A percentile compares a stretch with the other conserved stretches of the same genome.
These are phyloP conservation scores for Penicillium sp. DNA, from an alignment of 2,329 filamentous ascomycete species.

Conservation along the genomic window DNA sequence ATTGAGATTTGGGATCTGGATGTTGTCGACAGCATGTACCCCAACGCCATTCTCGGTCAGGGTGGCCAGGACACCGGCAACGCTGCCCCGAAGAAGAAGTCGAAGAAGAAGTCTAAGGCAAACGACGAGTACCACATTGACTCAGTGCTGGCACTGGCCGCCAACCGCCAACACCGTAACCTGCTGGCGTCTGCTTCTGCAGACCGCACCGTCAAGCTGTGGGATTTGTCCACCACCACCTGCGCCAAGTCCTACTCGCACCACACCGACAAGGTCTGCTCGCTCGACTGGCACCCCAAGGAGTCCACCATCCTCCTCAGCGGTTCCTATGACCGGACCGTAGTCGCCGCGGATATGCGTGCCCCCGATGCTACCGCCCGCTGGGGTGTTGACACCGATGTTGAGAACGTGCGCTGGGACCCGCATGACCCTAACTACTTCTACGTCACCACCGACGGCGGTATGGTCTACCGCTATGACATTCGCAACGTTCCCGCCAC, in stretches of 20 bases:
- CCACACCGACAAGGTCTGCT: slow-evolving; percentile 98
- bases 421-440: slow-evolving; percentile 91
- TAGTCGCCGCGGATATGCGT: slow-evolving; percentile 95
- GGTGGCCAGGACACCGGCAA: slow-evolving; percentile 54
- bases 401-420: slow-evolving; percentile 92
- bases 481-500: slow-evolving; percentile 73
- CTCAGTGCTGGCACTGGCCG: slow-evolving; percentile 85
- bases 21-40: slow-evolving; percentile 96
- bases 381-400: slow-evolving; percentile 94
- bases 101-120: slow-evolving; percentile 86
- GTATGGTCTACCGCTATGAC: slow-evolving; percentile 91
- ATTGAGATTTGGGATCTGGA: slow-evolving; percentile 99
- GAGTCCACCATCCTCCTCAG: slow-evolving; percentile 88
- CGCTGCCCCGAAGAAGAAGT: slow-evolving; percentile 62
- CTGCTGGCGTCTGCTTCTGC: slow-evolving; percentile 92
- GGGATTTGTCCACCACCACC: slow-evolving; percentile 89
- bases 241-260: slow-evolving; percentile 95
- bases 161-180: slow-evolving; percentile 92
- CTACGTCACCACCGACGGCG: slow-evolving; percentile 91
- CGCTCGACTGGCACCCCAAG: slow-evolving; percentile 86
- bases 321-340: slow-evolving; percentile 91
- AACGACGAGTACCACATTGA: slow-evolving; percentile 95
- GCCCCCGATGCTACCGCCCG: slow-evolving; percentile 81
- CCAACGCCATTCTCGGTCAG: slow-evolving; percentile 91
- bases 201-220: slow-evolving; percentile 96